Conservation (phyloP, 2,329 filamentous ascomycete species). For the Lecanoromycetidae sp. region DNA sequence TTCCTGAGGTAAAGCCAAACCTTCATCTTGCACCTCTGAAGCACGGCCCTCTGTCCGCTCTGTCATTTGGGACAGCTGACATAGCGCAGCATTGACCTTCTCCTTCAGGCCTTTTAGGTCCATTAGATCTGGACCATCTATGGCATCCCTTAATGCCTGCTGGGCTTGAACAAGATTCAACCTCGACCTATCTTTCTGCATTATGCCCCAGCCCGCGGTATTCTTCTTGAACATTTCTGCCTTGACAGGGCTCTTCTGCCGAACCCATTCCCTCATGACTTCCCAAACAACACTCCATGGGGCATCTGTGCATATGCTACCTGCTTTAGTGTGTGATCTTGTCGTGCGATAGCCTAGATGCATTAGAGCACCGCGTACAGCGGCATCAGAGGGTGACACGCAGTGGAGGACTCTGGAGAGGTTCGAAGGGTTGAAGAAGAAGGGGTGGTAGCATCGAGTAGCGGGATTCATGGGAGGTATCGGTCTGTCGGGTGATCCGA, state of each 20-base stretch:
- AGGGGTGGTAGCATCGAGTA: conserved; percentile 60
- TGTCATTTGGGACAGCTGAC: conserved; percentile 23
- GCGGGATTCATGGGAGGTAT: conserved; percentile 46
- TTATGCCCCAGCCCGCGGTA: conserved; percentile 60
- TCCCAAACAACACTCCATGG: conserved; percentile 87
- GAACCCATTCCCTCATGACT: conserved; percentile 81
- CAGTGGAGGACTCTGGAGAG: conserved; percentile 69
- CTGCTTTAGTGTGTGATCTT: conserved; percentile 77
- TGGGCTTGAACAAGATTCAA: conserved; percentile 6
- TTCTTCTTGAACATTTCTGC: conserved; percentile 55
- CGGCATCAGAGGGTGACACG: conserved; percentile 63
- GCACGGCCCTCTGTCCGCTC: conserved; percentile 21
- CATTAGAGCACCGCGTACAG: conserved; percentile 67
- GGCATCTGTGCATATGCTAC: conserved; percentile 86
- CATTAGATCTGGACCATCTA: conserved; percentile 22
- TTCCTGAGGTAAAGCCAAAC: not conserved
- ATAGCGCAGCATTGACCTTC: conserved; percentile 34
- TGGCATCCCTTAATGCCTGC: not conserved
- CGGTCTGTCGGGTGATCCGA: conserved; percentile 14
- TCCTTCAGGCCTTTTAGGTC: conserved; percentile 30
- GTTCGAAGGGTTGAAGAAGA: conserved; percentile 69
- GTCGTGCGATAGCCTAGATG: conserved; percentile 71
- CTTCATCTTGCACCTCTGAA: conserved; percentile 20
- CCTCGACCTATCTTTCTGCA: conserved; percentile 32
- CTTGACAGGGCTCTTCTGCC: conserved; percentile 68